Evolutionary conservation across 2,329 filamentous ascomycete genomes (phyloP), one percentile per base, ranked within the genome.

Genomic region (Penicillium brasilianum): DNA sequence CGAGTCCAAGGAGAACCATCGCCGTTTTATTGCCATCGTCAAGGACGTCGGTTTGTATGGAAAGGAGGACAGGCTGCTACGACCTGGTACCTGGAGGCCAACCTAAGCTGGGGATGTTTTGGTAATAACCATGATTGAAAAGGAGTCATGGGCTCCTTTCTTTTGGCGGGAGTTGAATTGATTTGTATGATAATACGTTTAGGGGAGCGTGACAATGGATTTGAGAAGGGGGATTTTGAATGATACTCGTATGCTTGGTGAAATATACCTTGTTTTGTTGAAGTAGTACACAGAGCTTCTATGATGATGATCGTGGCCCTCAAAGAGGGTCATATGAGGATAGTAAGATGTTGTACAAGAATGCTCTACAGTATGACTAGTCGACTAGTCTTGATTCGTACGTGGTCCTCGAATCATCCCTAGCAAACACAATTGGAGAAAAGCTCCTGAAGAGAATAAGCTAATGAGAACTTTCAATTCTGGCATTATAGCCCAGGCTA

Each of bases 11-110:
- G 76, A 78, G 30, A 79, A 80, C 46, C 76, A 79, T 59, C 70
- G 72, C 13, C 68, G 69, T 39, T 81, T 81, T 59, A 80, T 81
- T 57, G 74, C 73, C 13, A 79, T 81, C 55, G 78, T 81, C 46
- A 79, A 79, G 64, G 76, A 78, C 41, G 77, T 80, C 18, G 73
- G 77, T 55, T 72, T 79, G 28, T 80, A 78, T 59, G 76, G 75
- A 4, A 80, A 80, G 59, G 74, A 77, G 55, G 78, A 80, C 59
- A 72, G 74, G 57, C 63, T 80, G 58, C 62, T 81, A 54, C 73
- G 77, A 16, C 78, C 78, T 22, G 78, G 76, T 32, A 65, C 69
- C 18, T 68, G 76, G 67, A 78, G 71, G 57, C 72, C 51, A 11
- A 54, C 36, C 10, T 43, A 72, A 36, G 69, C 49, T 28, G 66